Conservation (phyloP, 306 rosid species). For the Styphnolobium japonicum region DNA sequence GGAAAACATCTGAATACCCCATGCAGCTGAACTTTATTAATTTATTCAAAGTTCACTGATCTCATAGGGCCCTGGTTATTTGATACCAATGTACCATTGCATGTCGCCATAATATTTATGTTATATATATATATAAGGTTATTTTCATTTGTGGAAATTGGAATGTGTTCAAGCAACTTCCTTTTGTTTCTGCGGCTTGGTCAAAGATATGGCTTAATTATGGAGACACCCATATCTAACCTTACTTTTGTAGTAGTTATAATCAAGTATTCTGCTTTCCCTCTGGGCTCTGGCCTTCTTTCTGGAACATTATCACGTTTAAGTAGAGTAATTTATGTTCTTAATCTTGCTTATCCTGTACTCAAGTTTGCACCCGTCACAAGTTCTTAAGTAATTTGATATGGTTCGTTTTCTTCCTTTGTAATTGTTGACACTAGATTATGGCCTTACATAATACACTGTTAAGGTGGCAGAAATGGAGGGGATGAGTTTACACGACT, state of each 20-base stretch:
- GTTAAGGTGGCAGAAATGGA: too few relatives aligned
- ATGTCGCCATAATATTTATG: not conserved
- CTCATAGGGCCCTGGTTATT: not conserved
- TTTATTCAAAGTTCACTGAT: not conserved
- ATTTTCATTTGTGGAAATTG: not conserved
- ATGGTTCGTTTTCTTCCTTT: too few relatives aligned
- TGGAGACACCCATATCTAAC: slow-evolving; percentile 8
- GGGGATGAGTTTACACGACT: too few relatives aligned
- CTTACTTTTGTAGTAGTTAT: not conserved
- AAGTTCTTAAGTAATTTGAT: not conserved
- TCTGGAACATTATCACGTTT: not conserved
- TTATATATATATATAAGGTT: not conserved
- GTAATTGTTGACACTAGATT: too few relatives aligned
- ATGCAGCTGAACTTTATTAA: slow-evolving; percentile 15
- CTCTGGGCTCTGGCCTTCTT: not conserved
- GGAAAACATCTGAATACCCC: slow-evolving; percentile 18
- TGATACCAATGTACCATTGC: not conserved
- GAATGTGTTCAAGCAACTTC: not conserved
- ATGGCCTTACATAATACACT: too few relatives aligned
- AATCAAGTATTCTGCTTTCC: not conserved
- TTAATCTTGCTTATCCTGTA: not conserved
- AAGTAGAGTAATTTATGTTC: not conserved
- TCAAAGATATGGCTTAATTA: slow-evolving; percentile 1
- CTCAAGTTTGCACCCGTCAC: not conserved
- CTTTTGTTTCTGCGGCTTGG: not conserved